These are phyloP conservation scores for Eimeria falciformis DNA, from an alignment of 169 alveolate genomes.

Conservation along the genomic window DNA sequence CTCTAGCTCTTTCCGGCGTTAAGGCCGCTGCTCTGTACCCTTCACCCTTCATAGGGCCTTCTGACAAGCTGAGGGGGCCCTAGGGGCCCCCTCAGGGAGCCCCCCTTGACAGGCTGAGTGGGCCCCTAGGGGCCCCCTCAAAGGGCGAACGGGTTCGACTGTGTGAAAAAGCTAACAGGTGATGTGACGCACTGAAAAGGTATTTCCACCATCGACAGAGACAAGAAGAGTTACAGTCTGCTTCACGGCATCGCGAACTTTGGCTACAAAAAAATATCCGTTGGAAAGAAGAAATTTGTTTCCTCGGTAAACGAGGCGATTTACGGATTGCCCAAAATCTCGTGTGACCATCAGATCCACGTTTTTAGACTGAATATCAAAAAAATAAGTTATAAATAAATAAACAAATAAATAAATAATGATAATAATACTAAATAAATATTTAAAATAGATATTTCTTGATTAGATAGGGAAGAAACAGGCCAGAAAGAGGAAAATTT, in stretches of 20 bases:
- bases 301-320: constrained; percentile 92
- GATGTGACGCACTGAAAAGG: constrained; percentile 39
- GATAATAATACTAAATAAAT: not conserved
- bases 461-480: no score
- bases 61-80: no score
- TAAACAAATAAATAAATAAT: not conserved
- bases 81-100: no score
- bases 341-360: constrained; percentile 81
- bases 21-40: no score
- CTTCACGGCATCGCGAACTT: constrained; percentile 82
- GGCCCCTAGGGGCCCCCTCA: no score
- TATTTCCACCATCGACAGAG: constrained; percentile 87
- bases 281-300: constrained; percentile 95
- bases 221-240: constrained; percentile 95
- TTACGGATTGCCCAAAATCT: constrained; percentile 82
- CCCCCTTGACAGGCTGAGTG: no score
- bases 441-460: no score
- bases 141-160: no score
- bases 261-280: constrained; percentile 96
- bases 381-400: not conserved
- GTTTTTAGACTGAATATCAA: constrained; percentile 72
- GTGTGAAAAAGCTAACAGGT: not conserved
- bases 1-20: no score
- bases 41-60: no score
- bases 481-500: no score